phyloP scores from a whole-genome alignment of 371 early-diverging fungal genomes.

The Mucor plumbeus region DNA sequence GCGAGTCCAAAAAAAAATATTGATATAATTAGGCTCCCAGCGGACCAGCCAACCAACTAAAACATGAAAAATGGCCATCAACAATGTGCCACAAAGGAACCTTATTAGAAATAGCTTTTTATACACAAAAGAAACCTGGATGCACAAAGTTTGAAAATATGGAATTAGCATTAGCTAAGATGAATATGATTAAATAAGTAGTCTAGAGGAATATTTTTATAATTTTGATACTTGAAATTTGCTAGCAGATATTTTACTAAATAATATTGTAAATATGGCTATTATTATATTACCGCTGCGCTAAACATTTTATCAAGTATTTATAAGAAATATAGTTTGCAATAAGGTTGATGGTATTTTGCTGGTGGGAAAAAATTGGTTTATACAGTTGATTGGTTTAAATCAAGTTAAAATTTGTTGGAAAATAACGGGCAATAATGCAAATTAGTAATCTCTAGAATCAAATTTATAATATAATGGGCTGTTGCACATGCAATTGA shows the following conservation, averaged over 20 bases:
- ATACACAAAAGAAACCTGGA: conserved; percentile 2
- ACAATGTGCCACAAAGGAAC: neutral
- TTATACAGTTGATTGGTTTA: conserved; percentile 2
- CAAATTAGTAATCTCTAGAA: conserved; percentile 5
- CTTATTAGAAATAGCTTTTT: neutral
- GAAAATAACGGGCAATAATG: conserved; percentile 7
- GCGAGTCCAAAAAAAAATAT: neutral
- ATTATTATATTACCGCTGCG: neutral
- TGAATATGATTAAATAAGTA: neutral
- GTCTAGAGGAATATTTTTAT: neutral
- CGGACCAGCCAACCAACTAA: neutral
- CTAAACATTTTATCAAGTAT: neutral
- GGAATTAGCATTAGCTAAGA: neutral
- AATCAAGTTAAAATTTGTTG: neutral
- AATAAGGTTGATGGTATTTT: neutral
- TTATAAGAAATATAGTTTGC: too few species aligned
- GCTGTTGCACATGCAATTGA: conserved; percentile 3
- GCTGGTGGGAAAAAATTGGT: conserved; percentile 1
- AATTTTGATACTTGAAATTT: neutral
- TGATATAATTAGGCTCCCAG: neutral
- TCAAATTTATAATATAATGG: neutral
- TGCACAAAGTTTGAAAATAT: neutral
- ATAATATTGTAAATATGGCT: too few species aligned
- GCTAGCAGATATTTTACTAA: too few species aligned
- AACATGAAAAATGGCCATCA: neutral